These are phyloP conservation scores for Aspergillus carlsbadensis DNA, from an alignment of 495 filamentous ascomycete species.

Conservation along the genomic window DNA sequence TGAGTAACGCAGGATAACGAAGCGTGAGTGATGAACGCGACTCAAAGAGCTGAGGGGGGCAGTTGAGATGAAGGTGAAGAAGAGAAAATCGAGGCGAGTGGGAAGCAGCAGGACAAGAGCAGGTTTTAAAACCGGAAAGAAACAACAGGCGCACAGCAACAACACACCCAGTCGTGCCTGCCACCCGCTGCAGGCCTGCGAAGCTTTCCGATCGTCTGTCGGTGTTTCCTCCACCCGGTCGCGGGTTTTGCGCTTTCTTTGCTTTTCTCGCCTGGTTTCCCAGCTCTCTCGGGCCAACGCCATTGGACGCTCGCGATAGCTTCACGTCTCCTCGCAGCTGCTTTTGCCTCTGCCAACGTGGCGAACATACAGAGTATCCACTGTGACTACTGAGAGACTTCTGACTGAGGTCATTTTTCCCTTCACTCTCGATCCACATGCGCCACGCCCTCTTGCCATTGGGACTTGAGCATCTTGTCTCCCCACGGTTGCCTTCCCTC, in stretches of 20 bases:
- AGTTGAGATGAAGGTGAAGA: conserved; percentile 7
- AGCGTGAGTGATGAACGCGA: conserved; percentile 1
- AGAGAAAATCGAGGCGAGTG: not conserved
- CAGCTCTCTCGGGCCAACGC: not conserved
- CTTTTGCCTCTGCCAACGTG: not conserved
- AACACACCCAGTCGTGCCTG: not conserved
- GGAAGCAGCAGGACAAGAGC: conserved; percentile 3
- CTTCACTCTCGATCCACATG: too few relatives aligned
- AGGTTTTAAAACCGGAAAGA: conserved; percentile 19
- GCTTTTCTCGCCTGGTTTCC: not conserved
- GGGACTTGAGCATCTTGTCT: too few relatives aligned
- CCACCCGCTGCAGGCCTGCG: too few relatives aligned
- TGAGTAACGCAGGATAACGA: not conserved
- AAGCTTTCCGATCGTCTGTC: not conserved
- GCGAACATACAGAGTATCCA: not conserved
- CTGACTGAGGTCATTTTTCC: not conserved
- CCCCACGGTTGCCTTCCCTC: not conserved
- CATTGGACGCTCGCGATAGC: too few relatives aligned
- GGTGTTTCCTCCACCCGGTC: too few relatives aligned
- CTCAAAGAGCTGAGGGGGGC: not conserved
- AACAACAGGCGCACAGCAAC: not conserved
- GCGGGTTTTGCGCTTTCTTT: not conserved
- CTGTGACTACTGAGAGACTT: not conserved
- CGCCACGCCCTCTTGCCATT: too few relatives aligned
- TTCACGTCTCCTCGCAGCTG: too few relatives aligned